Evolutionary conservation across 257 asterid species (phyloP).

Genomic region (Ilex asprella): DNA sequence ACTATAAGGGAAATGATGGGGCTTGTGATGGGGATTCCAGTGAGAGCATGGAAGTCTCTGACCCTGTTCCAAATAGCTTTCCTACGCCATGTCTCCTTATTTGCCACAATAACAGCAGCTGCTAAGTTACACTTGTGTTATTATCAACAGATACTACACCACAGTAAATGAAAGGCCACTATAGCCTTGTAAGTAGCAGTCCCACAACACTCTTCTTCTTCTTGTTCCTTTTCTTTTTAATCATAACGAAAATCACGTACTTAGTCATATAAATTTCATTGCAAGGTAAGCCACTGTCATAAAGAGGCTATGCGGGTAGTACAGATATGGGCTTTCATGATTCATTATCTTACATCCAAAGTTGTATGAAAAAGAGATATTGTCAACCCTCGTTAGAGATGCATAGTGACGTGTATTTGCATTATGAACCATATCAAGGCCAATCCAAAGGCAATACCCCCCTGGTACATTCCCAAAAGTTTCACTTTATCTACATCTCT

Average conservation of each 20-base stretch:
- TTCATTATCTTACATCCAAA: too few relatives aligned
- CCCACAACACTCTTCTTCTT: neutral
- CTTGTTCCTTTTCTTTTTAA: neutral
- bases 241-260: neutral
- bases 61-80: constrained; percentile 1
- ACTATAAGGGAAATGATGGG: constrained; percentile 53
- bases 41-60: constrained; percentile 12
- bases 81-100: constrained; percentile 1
- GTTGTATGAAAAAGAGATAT: too few relatives aligned
- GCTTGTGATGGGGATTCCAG: constrained; percentile 39
- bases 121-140: neutral
- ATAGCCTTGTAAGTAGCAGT: neutral
- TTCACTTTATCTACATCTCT: too few relatives aligned
- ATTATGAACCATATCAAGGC: too few relatives aligned
- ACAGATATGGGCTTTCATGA: too few relatives aligned
- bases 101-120: constrained; percentile 3
- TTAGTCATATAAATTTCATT: too few relatives aligned
- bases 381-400: too few relatives aligned
- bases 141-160: neutral
- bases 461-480: too few relatives aligned
- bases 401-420: too few relatives aligned
- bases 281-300: too few relatives aligned
- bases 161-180: neutral
- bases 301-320: too few relatives aligned
- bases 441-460: too few relatives aligned